Conservation (phyloP, 2,329 filamentous ascomycete species). For the Cladophialophora bantiana region DNA sequence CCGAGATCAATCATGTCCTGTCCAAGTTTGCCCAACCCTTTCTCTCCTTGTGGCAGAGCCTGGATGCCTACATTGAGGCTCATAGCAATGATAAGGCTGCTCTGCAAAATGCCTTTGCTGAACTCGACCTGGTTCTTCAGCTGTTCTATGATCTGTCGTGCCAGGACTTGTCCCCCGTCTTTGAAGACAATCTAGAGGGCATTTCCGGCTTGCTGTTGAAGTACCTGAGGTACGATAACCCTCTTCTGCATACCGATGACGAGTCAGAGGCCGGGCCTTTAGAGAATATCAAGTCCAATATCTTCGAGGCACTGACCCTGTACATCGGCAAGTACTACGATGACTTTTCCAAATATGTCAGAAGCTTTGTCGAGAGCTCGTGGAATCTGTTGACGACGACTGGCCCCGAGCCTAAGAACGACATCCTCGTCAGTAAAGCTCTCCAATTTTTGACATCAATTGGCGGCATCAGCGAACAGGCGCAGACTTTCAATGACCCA, state of each 20-base stretch:
- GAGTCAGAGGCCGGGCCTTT: conserved; percentile 85
- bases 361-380: conserved; percentile 84
- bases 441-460: conserved; percentile 93
- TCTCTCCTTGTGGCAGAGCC: conserved; percentile 68
- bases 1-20: conserved; percentile 95
- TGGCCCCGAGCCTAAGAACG: conserved; percentile 88
- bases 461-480: conserved; percentile 77
- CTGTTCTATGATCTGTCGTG: conserved; percentile 96
- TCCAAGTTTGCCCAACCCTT: conserved; percentile 83
- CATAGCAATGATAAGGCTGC: conserved; percentile 77
- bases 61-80: conserved; percentile 68
- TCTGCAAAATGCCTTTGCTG: conserved; percentile 80
- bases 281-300: conserved; percentile 89
- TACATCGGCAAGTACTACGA: conserved; percentile 97
- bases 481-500: conserved; percentile 83
- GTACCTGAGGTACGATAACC: conserved; percentile 88
- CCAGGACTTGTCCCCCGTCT: conserved; percentile 92
- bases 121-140: conserved; percentile 86
- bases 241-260: conserved; percentile 81
- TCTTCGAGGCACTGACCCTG: conserved; percentile 87
- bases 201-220: conserved; percentile 86
- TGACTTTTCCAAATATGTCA: conserved; percentile 80
- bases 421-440: conserved; percentile 91
- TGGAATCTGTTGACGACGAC: conserved; percentile 91
- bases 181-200: conserved; percentile 83